Conservation (phyloP, 208 protist genomes). For the Borovskyia barvae region DNA sequence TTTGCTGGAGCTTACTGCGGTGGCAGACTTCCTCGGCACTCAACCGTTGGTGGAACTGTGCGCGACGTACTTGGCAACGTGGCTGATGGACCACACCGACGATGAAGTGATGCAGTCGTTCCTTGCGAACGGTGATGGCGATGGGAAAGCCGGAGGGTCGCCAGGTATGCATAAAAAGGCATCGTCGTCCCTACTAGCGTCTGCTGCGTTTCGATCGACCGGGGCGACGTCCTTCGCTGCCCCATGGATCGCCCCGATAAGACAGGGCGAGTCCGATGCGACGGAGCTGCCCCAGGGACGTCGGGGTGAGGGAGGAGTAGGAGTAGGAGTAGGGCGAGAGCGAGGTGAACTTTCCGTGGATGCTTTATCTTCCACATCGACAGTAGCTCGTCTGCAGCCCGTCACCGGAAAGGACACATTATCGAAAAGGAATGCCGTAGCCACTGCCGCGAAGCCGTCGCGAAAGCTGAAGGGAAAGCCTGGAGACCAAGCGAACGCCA, state of each 20-base stretch:
- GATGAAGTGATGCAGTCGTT: conserved; percentile 54
- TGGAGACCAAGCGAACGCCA: not conserved
- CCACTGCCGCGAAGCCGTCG: not conserved
- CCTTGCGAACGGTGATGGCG: conserved; percentile 2
- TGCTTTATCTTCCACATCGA: too few species aligned
- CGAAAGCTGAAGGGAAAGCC: not conserved
- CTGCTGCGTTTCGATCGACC: too few species aligned
- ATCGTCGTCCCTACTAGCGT: too few species aligned
- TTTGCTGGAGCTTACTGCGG: conserved; percentile 57
- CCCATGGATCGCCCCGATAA: conserved; percentile 11
- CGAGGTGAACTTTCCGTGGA: too few species aligned
- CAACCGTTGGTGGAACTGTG: conserved; percentile 35
- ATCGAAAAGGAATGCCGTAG: too few species aligned
- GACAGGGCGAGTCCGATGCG: too few species aligned
- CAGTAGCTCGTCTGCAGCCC: not conserved
- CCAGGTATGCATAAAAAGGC: too few species aligned
- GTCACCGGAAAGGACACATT: too few species aligned
- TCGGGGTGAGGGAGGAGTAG: not conserved
- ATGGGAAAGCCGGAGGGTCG: too few species aligned
- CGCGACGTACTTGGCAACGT: conserved; percentile 47
- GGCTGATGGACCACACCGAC: conserved; percentile 55
- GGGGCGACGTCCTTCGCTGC: conserved; percentile 5
- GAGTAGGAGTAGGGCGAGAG: not conserved
- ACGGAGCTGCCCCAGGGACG: not conserved
- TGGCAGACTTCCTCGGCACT: conserved; percentile 60